Conservation (phyloP, 2,329 filamentous ascomycete species). For the Fonsecaea monophora region DNA sequence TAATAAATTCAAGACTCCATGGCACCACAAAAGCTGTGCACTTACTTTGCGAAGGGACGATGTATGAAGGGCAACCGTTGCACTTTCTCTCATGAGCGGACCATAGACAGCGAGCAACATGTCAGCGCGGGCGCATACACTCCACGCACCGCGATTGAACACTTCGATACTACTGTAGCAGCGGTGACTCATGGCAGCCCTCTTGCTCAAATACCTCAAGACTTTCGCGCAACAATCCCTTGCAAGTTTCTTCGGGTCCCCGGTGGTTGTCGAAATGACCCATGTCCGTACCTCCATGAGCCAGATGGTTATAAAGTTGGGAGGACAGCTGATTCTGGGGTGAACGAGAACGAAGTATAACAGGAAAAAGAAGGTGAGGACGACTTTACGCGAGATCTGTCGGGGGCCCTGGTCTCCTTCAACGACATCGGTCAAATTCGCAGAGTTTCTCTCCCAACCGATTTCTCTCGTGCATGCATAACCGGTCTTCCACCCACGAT, state of each 20-base stretch:
- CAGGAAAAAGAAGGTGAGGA: conserved; percentile 32
- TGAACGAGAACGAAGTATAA: conserved; percentile 32
- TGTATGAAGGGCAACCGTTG: conserved; percentile 22
- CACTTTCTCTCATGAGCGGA: conserved; percentile 15
- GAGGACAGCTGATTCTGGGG: conserved; percentile 13
- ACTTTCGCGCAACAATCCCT: conserved; percentile 11
- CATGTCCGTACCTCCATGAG: conserved; percentile 16
- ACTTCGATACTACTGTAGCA: conserved; percentile 10
- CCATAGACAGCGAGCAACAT: background rate
- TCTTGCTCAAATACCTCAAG: conserved; percentile 5
- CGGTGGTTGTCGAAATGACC: conserved; percentile 18
- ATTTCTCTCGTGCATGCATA: conserved; percentile 41
- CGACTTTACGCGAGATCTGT: conserved; percentile 38
- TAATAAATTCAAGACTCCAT: too few relatives aligned
- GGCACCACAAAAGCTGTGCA: conserved; percentile 8
- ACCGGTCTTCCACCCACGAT: conserved; percentile 33
- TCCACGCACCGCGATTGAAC: conserved; percentile 8
- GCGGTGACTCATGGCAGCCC: too few relatives aligned
- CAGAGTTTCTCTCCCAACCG: conserved; percentile 40
- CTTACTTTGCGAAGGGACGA: conserved; percentile 15
- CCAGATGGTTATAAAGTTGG: background rate
- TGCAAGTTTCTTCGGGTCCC: conserved; percentile 17
- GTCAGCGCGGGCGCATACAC: background rate
- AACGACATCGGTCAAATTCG: conserved; percentile 37
- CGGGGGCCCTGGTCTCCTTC: conserved; percentile 38